Conservation (phyloP, 495 filamentous ascomycete genomes). For the Talaromyces ruber region DNA sequence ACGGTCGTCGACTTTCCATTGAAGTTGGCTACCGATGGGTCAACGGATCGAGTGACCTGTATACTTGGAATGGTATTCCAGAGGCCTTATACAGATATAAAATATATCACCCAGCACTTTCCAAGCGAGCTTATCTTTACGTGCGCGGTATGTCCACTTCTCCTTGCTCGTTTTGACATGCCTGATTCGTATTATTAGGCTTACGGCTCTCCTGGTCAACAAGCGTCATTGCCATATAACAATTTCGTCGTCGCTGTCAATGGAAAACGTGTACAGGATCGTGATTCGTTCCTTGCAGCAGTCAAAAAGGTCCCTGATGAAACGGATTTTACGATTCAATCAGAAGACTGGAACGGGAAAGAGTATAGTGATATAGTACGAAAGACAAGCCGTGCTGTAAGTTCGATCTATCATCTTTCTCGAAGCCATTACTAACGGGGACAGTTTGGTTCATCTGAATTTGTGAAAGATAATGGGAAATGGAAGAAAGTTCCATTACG, state of each 20-base stretch:
- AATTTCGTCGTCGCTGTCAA: slow-evolving; percentile 2
- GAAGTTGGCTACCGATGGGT: background rate
- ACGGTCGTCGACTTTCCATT: slow-evolving; percentile 1
- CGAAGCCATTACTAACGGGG: background rate
- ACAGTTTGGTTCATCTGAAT: slow-evolving; percentile 3
- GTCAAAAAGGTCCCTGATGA: slow-evolving; percentile 1
- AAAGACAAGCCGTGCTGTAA: slow-evolving; percentile 2
- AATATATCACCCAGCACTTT: slow-evolving; percentile 3
- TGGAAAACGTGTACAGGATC: background rate
- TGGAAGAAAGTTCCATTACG: background rate
- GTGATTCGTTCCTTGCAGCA: background rate
- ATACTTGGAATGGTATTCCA: slow-evolving; percentile 1
- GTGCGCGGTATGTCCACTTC: background rate
- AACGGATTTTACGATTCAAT: slow-evolving; percentile 4
- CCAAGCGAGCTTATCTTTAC: background rate
- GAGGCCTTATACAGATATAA: slow-evolving; percentile 1
- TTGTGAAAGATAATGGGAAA: background rate
- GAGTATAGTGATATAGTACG: background rate
- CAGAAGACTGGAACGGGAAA: slow-evolving; percentile 2
- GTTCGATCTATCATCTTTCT: background rate
- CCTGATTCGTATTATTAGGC: background rate
- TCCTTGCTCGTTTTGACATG: background rate
- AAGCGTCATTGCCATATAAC: background rate
- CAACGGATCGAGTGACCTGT: slow-evolving; percentile 2
- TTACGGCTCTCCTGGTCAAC: slow-evolving; percentile 1